Evolutionary conservation across 805 yeast species (phyloP), one percentile per base, ranked within the genome.

Genomic region (Blastobotrys chiropterorum): DNA sequence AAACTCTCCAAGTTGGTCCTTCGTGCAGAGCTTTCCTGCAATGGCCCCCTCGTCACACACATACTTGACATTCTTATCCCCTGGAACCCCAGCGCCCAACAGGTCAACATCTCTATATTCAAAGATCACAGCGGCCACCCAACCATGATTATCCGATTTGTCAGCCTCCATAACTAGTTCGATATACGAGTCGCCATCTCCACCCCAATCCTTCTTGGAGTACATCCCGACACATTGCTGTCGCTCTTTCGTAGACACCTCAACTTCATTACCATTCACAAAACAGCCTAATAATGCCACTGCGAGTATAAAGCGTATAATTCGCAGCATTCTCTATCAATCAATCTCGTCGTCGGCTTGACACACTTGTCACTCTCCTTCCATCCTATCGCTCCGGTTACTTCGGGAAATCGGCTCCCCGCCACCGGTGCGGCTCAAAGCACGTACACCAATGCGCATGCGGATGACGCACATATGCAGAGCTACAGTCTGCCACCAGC

Each of bases 181-280:
- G 75, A 77, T 57, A 79, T 80, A 66, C 68, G 95, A 90, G 53
- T 80, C 83, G 7, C 76, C 74, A 20, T 59, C 55, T 38, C 99
- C 99, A 47, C 89, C 85, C 90, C 95, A 87, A 63, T 90, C 95
- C 46, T 80, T 74, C 60, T 82, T 83, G 51, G 90, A 79, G 70
- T 92, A 92, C 82, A 92, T 85, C 38, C 99, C 99, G 3, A 90
- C 77, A 67, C 99, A 92, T 21, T 80, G 80, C 62, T 87, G 94
- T 15, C 83, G 73, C 47, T 78, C 70, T 8, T 62, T 68, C 14
- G 77, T n/a, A n/a, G n/a, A n/a, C n/a, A n/a, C n/a, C n/a, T n/a
- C n/a, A n/a, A n/a, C n/a, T n/a, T 66, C 45, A 77, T 76, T 56
- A 88, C 73, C 8, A 56, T 45, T 49, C 60, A 54, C 8, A 39